Evolutionary conservation across 805 yeast genomes (phyloP), one percentile per base, ranked within the genome.

Genomic region (Soucietia sequanensis): DNA sequence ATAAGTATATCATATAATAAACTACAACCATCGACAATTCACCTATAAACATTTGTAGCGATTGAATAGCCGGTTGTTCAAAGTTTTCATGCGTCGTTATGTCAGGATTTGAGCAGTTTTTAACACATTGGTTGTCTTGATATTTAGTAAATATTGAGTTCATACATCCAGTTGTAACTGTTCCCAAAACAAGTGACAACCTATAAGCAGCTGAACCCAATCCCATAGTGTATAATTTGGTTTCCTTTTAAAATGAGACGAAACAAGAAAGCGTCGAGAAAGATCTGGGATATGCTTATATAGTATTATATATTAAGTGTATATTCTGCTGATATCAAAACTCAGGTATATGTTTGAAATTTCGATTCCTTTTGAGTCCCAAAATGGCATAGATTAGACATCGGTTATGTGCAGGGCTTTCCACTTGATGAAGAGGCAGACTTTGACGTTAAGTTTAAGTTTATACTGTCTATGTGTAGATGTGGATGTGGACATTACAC

Each of bases 1-100:
- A 43, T 34, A 48, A n/a, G 35, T 56, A 54, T 18, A 58, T 26
- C 25, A 60, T 38, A 42, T 50, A 52, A 43, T 64, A 72, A 13
- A 70, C 69, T 5, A 72, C 27, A 56, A 68, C 71, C 33, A 80
- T 73, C 17, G 60, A 56, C 23, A 76, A 58, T 50, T 85, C 95
- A 16, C 90, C 95, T 4, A 82, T 54, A 50, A 85, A 84, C 93
- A 85, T 85, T 57, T 85, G 91, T 13, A 82, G 60, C 2, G 93
- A 80, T 54, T 85, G 93, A 23, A 85, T 53, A 6, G 81, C 87
- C 0, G 95, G 93, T 59, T 84, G 90, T 45, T 84, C 85, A 49
- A 83, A 85, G 38, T 62, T 56, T 23, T 61, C 56, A 30, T 67
- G 77, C n/a, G 58, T 54, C 1, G 63, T 39, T 2, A 58, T 44